Conservation (phyloP, 2,329 filamentous ascomycete species). For the Aspergillus neoniger region DNA sequence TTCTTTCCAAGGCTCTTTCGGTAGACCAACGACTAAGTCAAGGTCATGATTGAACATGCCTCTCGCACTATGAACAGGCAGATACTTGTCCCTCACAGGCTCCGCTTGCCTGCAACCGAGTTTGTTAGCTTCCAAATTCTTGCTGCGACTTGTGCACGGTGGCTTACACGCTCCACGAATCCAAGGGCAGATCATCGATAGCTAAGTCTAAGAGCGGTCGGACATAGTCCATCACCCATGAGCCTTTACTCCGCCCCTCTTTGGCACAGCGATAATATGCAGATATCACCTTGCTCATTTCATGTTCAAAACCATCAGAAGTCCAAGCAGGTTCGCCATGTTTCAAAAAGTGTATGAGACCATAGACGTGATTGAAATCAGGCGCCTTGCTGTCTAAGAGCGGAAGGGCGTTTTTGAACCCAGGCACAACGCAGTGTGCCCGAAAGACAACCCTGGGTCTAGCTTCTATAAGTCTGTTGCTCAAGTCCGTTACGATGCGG, state of each 20-base stretch:
- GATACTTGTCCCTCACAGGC: constrained; percentile 1
- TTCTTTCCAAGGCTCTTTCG: not conserved
- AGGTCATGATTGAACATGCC: constrained; percentile 3
- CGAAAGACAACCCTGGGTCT: no score
- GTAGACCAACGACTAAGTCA: constrained; percentile 9
- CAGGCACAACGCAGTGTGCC: no score
- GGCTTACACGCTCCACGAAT: constrained; percentile 15
- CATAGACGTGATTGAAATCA: no score
- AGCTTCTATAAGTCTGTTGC: no score
- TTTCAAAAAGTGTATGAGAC: no score
- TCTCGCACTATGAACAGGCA: constrained; percentile 4
- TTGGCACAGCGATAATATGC: not conserved
- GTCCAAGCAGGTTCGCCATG: not conserved
- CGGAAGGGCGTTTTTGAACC: no score
- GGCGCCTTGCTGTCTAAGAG: no score
- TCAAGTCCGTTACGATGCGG: no score
- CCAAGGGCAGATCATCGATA: constrained; percentile 4
- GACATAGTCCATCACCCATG: constrained; percentile 12
- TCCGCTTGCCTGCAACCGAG: constrained; percentile 8
- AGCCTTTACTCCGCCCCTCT: constrained; percentile 10
- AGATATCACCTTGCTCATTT: not conserved
- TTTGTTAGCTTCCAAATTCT: not conserved
- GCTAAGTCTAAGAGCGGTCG: constrained; percentile 6
- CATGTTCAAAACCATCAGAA: no score
- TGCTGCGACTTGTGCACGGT: no score